phyloP scores from a whole-genome alignment of 371 early-diverging fungal genomes.

The Mucor piriformis region DNA sequence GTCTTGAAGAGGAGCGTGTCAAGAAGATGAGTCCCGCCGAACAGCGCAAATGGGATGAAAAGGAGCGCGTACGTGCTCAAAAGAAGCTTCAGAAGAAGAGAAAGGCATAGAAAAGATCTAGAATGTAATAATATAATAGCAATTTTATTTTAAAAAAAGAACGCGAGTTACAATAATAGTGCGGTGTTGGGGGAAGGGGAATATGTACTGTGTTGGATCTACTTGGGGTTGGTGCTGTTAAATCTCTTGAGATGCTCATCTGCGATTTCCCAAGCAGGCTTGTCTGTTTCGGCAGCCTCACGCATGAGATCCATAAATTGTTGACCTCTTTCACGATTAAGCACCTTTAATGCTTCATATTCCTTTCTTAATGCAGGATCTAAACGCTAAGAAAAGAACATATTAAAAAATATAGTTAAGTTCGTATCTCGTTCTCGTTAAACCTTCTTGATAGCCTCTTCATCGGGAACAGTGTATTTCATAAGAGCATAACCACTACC shows the following conservation, averaged over 20 bases:
- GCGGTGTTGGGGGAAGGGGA: background rate
- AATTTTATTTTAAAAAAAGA: background rate
- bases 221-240: background rate
- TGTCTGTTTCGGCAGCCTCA: constrained; percentile 41
- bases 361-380: constrained; percentile 37
- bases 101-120: constrained; percentile 22
- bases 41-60: constrained; percentile 80
- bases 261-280: constrained; percentile 41
- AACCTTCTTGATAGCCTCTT: constrained; percentile 47
- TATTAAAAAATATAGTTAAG: background rate
- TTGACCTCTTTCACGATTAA: constrained; percentile 30
- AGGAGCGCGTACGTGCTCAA: constrained; percentile 62
- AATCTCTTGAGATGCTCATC: constrained; percentile 17
- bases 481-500: constrained; percentile 49
- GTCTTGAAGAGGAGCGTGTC: constrained; percentile 69
- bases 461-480: constrained; percentile 53
- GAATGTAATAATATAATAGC: constrained; percentile 19
- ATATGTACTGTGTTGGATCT: background rate
- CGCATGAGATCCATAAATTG: constrained; percentile 43
- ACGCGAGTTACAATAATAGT: no score
- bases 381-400: constrained; percentile 34
- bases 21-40: constrained; percentile 64
- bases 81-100: constrained; percentile 68
- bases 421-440: background rate
- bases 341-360: constrained; percentile 29